Evolutionary conservation across 768 basidiomycete genomes (phyloP).

Genomic region (Russula compacta): DNA sequence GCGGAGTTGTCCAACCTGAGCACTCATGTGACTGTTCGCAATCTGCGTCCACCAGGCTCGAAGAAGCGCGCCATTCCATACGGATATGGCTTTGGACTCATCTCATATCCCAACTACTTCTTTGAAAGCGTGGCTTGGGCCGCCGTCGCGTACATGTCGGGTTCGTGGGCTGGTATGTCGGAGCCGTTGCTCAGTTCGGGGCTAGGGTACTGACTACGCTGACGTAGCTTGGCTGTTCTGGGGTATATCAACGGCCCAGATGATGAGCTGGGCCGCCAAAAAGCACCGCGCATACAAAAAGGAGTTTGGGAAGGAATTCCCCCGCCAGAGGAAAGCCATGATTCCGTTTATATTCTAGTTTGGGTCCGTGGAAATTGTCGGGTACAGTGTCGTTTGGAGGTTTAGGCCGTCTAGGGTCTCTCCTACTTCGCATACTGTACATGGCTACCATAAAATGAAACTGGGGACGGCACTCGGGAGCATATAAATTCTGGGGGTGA

Average conservation of each 20-base stretch:
- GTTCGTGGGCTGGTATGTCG: constrained; percentile 61
- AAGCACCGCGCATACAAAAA: constrained; percentile 87
- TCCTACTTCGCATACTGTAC: too few species aligned
- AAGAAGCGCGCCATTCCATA: constrained; percentile 75
- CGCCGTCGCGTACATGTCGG: constrained; percentile 65
- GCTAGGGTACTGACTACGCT: background rate
- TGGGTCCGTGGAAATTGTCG: background rate
- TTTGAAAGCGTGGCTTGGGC: constrained; percentile 81
- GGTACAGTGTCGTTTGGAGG: background rate
- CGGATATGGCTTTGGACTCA: constrained; percentile 87
- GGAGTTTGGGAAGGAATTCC: constrained; percentile 88
- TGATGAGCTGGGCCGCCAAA: constrained; percentile 83
- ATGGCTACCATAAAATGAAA: too few species aligned
- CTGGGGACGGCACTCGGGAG: too few species aligned
- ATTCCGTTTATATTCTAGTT: constrained; percentile 58
- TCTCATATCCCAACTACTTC: constrained; percentile 91
- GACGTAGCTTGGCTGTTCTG: constrained; percentile 54
- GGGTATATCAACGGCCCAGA: constrained; percentile 50
- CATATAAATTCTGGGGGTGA: too few species aligned
- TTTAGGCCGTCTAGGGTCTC: too few species aligned
- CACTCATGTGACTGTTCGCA: constrained; percentile 75
- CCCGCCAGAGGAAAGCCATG: constrained; percentile 62
- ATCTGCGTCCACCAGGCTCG: constrained; percentile 73
- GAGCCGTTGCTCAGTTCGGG: background rate
- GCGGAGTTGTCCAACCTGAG: constrained; percentile 77